Conservation (phyloP, 2,329 filamentous ascomycete species). For the Thelonectria olida region DNA sequence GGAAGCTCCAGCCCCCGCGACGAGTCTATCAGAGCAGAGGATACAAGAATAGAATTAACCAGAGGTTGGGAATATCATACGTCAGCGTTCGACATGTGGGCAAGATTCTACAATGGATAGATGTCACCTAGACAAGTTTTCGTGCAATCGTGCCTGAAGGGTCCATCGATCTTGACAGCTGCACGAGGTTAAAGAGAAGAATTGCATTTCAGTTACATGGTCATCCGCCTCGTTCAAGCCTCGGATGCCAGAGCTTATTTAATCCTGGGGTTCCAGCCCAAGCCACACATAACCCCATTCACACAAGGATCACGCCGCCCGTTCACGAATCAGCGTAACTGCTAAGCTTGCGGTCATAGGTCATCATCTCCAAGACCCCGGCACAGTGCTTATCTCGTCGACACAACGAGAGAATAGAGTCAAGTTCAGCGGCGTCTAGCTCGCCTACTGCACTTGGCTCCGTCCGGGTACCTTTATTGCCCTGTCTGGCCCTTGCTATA, state of each 20-base stretch:
- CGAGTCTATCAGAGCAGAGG: no score
- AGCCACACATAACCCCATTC: slow-evolving; percentile 29
- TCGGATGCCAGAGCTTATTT: not conserved
- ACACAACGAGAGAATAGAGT: slow-evolving; percentile 28
- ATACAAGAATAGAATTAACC: no score
- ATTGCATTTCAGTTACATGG: not conserved
- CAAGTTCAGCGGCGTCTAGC: slow-evolving; percentile 32
- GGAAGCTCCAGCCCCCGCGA: no score
- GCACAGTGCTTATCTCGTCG: slow-evolving; percentile 40
- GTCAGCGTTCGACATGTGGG: no score
- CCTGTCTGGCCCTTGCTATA: not conserved
- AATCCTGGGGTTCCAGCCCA: slow-evolving; percentile 10
- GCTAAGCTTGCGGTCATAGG: not conserved
- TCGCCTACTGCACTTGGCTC: not conserved
- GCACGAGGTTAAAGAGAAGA: not conserved
- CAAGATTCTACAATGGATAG: no score
- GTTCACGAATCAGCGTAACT: slow-evolving; percentile 8
- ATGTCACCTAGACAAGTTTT: no score
- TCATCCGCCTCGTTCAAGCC: not conserved
- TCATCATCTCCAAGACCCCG: slow-evolving; percentile 11
- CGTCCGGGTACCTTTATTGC: not conserved
- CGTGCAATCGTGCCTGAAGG: no score
- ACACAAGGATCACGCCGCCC: slow-evolving; percentile 17
- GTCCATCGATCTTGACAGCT: not conserved
- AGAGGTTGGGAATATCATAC: no score